Percentiles rank a stretch among this genome's conserved stretches.
phyloP scores from a whole-genome alignment of 129 eudicot species.

The Pittosporum tobira region DNA sequence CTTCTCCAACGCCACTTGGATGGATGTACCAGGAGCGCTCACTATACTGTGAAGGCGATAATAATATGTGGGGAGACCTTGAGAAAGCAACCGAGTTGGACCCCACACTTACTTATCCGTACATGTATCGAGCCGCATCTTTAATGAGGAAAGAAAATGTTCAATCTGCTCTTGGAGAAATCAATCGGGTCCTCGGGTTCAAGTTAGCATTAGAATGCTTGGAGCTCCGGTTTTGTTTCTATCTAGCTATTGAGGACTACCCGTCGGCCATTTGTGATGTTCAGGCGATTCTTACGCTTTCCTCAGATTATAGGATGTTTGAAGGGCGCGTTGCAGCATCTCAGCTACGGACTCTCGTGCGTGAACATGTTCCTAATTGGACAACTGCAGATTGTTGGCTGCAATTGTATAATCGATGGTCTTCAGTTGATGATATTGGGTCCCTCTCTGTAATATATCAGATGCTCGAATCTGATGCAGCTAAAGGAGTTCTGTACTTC shows the following conservation, averaged over 20 bases:
- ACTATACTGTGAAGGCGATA: conserved; percentile 56
- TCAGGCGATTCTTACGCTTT: conserved; percentile 83
- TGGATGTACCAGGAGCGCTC: conserved; percentile 99
- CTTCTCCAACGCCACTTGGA: conserved; percentile 61
- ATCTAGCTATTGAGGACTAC: conserved; percentile 77
- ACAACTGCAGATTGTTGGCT: conserved; percentile 98
- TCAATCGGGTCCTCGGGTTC: conserved; percentile 75
- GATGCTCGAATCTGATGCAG: conserved; percentile 95
- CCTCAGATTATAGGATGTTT: conserved; percentile 75
- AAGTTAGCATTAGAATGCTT: conserved; percentile 84
- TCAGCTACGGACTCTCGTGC: conserved; percentile 72
- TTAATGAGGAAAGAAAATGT: conserved; percentile 76
- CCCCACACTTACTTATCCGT: conserved; percentile 89
- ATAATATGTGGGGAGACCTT: conserved; percentile 59
- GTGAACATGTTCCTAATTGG: conserved; percentile 92
- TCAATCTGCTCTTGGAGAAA: conserved; percentile 66
- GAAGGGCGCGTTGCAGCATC: conserved; percentile 85
- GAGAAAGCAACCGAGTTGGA: conserved; percentile 78
- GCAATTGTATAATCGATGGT: conserved; percentile 87
- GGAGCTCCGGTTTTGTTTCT: conserved; percentile 86
- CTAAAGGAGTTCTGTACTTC: conserved; percentile 88
- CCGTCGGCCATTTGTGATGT: conserved; percentile 80
- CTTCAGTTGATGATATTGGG: conserved; percentile 91
- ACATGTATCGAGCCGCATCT: conserved; percentile 91
- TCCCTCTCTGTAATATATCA: conserved; percentile 94